Percentiles rank a stretch among this genome's conserved stretches.
Conservation (phyloP, 305 asterid genomes). For the Rubia peregrina region DNA sequence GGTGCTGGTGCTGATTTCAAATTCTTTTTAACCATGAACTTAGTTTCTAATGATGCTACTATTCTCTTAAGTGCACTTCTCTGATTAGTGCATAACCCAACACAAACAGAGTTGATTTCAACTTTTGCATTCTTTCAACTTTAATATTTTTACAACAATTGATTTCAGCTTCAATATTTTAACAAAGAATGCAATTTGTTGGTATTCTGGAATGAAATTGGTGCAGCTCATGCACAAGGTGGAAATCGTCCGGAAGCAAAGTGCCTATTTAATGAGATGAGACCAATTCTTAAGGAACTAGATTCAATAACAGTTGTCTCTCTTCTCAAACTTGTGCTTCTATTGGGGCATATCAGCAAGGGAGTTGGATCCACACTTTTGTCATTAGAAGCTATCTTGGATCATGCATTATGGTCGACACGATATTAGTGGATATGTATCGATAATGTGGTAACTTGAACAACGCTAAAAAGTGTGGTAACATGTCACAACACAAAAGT, state of each 20-base stretch:
- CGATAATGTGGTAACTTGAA: conserved; percentile 69
- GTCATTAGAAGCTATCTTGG: conserved; percentile 46
- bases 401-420: conserved; percentile 53
- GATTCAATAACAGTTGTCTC: conserved; percentile 64
- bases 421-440: conserved; percentile 83
- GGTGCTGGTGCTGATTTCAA: no score
- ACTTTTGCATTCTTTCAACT: no score
- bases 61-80: no score
- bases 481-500: no score
- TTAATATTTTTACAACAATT: no score
- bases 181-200: not conserved
- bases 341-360: conserved; percentile 70
- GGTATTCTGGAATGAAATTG: conserved; percentile 80
- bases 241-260: conserved; percentile 47
- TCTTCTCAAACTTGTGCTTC: conserved; percentile 84
- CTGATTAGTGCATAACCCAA: no score
- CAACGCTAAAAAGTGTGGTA: conserved; percentile 45
- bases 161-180: no score
- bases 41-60: no score
- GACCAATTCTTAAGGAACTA: conserved; percentile 38
- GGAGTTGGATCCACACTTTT: conserved; percentile 70
- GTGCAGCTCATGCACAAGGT: conserved; percentile 56
- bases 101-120: no score
- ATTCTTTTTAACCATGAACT: no score
- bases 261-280: conserved; percentile 55